Evolutionary conservation across 2,329 filamentous ascomycete genomes (phyloP).

Genomic region (Coniella lustricola): DNA sequence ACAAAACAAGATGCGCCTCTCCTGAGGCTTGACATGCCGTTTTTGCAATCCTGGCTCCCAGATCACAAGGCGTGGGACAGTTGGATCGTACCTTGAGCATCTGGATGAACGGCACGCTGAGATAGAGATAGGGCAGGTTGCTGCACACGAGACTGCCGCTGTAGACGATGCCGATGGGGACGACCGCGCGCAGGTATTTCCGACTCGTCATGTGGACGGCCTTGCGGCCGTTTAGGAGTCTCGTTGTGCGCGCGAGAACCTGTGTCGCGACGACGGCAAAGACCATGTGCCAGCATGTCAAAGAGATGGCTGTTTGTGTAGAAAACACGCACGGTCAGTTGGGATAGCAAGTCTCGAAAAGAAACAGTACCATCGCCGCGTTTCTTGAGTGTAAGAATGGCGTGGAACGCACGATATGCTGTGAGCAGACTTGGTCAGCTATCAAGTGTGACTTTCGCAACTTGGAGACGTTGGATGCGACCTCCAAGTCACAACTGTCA

Average conservation of each 20-base stretch:
- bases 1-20: too few species aligned
- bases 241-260: constrained; percentile 79
- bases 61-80: not conserved
- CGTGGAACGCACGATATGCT: constrained; percentile 11
- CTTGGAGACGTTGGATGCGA: too few species aligned
- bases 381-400: too few species aligned
- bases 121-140: constrained; percentile 88
- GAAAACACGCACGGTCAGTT: constrained; percentile 1
- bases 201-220: constrained; percentile 91
- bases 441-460: too few species aligned
- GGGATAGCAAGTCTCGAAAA: too few species aligned
- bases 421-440: not conserved
- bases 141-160: constrained; percentile 88
- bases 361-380: too few species aligned
- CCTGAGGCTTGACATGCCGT: too few species aligned
- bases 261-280: constrained; percentile 93
- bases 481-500: too few species aligned
- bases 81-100: constrained; percentile 77
- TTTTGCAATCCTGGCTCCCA: too few species aligned
- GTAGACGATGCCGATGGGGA: constrained; percentile 91
- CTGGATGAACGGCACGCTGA: constrained; percentile 93
- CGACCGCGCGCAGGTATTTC: constrained; percentile 83
- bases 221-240: constrained; percentile 82
- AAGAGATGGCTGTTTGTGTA: constrained; percentile 51
- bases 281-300: constrained; percentile 89